phyloP scores from a whole-genome alignment of 768 basidiomycete genomes.

The Leccinum uliginosum region DNA sequence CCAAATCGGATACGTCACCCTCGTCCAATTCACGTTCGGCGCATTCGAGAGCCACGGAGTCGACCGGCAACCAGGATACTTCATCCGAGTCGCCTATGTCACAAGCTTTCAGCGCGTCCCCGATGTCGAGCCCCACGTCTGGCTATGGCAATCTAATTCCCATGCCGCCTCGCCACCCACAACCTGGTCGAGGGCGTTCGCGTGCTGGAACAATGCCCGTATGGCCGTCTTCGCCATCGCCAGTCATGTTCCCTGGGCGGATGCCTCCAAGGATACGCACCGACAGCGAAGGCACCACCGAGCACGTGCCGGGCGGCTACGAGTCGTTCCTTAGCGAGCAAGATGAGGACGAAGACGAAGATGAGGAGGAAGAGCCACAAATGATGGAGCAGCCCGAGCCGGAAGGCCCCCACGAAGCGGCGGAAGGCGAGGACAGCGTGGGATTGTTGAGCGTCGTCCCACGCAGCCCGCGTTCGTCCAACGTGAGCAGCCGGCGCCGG shows the following conservation, averaged over 20 bases:
- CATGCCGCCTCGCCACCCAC: conserved; percentile 47
- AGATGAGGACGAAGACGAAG: conserved; percentile 32
- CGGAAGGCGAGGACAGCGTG: conserved; percentile 59
- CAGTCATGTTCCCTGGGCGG: conserved; percentile 28
- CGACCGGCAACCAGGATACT: conserved; percentile 56
- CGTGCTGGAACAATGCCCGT: conserved; percentile 38
- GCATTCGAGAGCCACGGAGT: conserved; percentile 47
- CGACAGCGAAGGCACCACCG: conserved; percentile 26
- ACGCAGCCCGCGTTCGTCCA: conserved; percentile 46
- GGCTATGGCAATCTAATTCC: conserved; percentile 37
- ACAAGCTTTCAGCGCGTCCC: conserved; percentile 34
- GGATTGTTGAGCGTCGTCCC: conserved; percentile 50
- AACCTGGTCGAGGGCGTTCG: conserved; percentile 34
- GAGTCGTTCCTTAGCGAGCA: conserved; percentile 31
- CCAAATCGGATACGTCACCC: conserved; percentile 33
- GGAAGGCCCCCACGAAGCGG: conserved; percentile 54
- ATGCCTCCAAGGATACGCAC: conserved; percentile 23
- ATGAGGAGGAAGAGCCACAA: conserved; percentile 30
- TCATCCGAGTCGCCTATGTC: conserved; percentile 59
- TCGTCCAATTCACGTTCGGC: conserved; percentile 38
- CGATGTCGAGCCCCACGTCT: conserved; percentile 34
- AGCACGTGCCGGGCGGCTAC: conserved; percentile 24
- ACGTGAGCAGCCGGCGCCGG: conserved; percentile 31
- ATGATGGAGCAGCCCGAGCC: conserved; percentile 43
- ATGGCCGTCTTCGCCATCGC: conserved; percentile 35